Evolutionary conservation across 2,329 filamentous ascomycete species (phyloP).

Genomic region (Diaporthe ampelina): DNA sequence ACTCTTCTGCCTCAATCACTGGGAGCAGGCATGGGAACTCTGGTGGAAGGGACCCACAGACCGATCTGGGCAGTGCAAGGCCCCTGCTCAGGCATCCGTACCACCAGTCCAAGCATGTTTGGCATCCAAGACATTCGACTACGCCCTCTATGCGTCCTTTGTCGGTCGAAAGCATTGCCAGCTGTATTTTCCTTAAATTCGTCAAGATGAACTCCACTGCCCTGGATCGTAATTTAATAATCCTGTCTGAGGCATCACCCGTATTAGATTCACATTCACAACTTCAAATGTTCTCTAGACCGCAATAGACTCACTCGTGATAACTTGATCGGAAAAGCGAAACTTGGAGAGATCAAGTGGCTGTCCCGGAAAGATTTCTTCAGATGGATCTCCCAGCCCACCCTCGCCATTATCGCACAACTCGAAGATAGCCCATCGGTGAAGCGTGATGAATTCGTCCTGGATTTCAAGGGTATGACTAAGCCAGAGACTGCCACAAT

Average conservation of each 20-base stretch:
- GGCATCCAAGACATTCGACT: neutral
- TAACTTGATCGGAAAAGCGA: neutral
- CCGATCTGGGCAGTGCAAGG: no score
- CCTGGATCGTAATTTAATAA: neutral
- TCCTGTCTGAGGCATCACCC: neutral
- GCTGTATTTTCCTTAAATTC: neutral
- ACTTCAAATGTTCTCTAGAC: neutral
- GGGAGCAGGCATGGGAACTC: neutral
- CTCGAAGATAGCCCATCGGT: neutral
- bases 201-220: neutral
- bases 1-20: neutral
- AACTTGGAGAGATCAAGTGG: no score
- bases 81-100: neutral
- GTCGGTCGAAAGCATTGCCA: neutral
- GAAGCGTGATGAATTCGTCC: neutral
- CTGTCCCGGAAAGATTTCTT: no score
- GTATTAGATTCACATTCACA: neutral
- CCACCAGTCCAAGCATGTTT: neutral
- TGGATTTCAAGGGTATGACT: neutral
- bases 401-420: neutral
- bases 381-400: no score
- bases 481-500: neutral
- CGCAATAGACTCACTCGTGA: neutral
- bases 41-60: no score
- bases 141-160: neutral